Base-by-base conservation (phyloP, 352 stramenopile genomes). In the Phytophthora europaea region DNA sequence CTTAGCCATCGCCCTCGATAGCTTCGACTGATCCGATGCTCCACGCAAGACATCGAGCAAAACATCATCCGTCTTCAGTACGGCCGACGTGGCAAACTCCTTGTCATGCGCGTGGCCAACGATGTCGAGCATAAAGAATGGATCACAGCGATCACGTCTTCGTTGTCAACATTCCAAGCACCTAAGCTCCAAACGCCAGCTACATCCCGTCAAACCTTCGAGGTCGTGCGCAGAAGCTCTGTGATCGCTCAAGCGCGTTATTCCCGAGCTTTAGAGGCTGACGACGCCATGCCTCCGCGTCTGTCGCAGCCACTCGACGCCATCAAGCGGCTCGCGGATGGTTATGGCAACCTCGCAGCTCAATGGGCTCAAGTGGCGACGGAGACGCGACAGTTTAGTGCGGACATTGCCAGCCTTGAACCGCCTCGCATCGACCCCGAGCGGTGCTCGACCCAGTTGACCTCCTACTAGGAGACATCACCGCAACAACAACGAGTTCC, bases 61-160 rank as follows among this genome's bases (percentile, higher is more conserved):
- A 33, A 73, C 57, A 73, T 54, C 34, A 68, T 73, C 26, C 58
- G 59, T 38, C 57, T 68, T 38, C 36, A 58, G 20, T 67, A 67
- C 13, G 58, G 66, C 3, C 28, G 48, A 22, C 60, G n/a, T 6
- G 22, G 58, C 26, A 73, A 67, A 13, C 48, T 31, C 5, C 47
- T 73, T 31, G 31, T 31, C 13, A 47, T 73, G 55, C 59, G 66
- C 7, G 31, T 33, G 8, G 5, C 20, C 51, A 69, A 64, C 20
- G 5, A 18, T 10, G 20, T 45, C 2, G 65, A 72, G 16, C 36
- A 59, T 40, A 58, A 72, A 12, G 53, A 34, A 15, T 69, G 61
- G 61, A 16, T 50, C 36, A 23, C 16, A 7, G 40, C 23, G 16
- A 54, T 69, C 26, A 23, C 28, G 18, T 28, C 57, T 26, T 36